Percentiles rank a stretch among this genome's conserved stretches.
phyloP scores from a whole-genome alignment of 2,329 filamentous ascomycete species.

The Helotiales sp. region DNA sequence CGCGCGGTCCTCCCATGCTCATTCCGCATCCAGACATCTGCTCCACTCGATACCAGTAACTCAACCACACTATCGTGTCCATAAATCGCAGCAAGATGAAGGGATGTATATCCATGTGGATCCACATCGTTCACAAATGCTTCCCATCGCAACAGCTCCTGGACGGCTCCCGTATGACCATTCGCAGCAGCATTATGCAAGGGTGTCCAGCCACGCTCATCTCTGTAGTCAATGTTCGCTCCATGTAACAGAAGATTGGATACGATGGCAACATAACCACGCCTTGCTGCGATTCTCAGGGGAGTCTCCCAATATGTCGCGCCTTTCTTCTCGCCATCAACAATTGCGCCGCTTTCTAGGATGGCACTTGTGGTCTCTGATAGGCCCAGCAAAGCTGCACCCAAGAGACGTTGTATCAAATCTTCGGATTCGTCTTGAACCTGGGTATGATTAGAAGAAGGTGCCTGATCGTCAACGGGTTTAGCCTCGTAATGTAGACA shows the following conservation, averaged over 20 bases:
- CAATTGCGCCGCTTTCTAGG: neutral
- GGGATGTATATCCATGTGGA: conserved; percentile 8
- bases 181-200: conserved; percentile 11
- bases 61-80: neutral
- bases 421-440: no score
- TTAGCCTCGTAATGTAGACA: no score
- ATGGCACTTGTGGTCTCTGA: neutral
- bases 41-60: neutral
- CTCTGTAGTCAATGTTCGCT: neutral
- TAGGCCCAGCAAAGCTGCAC: neutral
- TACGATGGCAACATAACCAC: neutral
- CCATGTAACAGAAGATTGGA: neutral
- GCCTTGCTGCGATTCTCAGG: neutral
- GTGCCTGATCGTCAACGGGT: no score
- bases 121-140: conserved; percentile 6
- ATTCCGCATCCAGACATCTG: no score
- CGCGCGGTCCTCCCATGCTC: no score
- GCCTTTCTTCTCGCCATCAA: neutral
- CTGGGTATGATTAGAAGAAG: no score
- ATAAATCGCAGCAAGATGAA: neutral
- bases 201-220: conserved; percentile 9
- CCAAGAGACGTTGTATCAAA: no score
- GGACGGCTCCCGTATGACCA: neutral
- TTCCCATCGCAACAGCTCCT: neutral
- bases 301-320: no score